Base-by-base conservation (phyloP, 2,329 filamentous ascomycete genomes). In the Mollisiaceae sp. region DNA sequence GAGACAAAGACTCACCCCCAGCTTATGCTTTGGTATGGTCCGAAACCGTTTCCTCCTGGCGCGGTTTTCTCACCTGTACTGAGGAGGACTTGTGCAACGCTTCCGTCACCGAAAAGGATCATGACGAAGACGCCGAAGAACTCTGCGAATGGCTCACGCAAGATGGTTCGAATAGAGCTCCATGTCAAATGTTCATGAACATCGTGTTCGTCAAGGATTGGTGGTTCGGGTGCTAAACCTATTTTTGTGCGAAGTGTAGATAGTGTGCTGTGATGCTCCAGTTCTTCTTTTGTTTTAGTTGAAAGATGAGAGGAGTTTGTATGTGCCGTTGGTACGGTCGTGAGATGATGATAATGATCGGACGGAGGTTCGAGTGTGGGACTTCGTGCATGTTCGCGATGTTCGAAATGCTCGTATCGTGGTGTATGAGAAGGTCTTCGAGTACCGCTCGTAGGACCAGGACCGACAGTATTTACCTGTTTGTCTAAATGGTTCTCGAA, bases 51-150 rank as follows among this genome's bases (percentile, higher is more conserved):
- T 1, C 64, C 65, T 3, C 72, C 71, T 8, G 70, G 68, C 22
- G 70, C 68, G n/a, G 55, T 59, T n/a, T 55, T 64, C 22, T 69
- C 41, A 15, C 70, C 70, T 12, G 59, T 76, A 65, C 85, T 88
- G 14, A 92, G 81, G 0, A 87, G 78, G 0, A 91, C 89, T 75
- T 92, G 90, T 2, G 89, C 89, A 22, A 91, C 87, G 62, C 86
- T 86, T n/a, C 88, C 89, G 67, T 91, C 85, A 4, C 89, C 89
- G 71, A 92, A 92, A 47, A 91, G 77, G 65, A 92, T 80, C 67
- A 92, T 77, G 62, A 89, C 83, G 79, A 92, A 88, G 14, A 86
- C 89, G 8, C 88, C 89, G 59, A 89, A 83, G 77, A 91, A 91
- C 70, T 91, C 88, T 0, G 86, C 86, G 69, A 91, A 86, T 1